phyloP scores from a whole-genome alignment of 2,329 filamentous ascomycete species.

The Pseudocercospora ulei region DNA sequence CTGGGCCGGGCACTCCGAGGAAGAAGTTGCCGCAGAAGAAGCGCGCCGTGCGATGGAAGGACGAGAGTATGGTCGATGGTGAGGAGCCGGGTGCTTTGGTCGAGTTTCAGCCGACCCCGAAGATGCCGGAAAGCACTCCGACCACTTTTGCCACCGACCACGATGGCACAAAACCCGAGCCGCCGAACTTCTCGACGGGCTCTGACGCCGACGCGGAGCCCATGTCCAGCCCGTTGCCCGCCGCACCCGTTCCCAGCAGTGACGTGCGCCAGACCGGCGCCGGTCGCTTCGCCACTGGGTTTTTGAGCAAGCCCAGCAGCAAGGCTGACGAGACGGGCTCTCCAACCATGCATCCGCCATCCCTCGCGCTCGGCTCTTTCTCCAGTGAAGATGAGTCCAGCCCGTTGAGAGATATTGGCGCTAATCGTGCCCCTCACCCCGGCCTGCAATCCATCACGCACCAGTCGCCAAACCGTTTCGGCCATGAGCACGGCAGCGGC shows the following conservation, averaged over 20 bases:
- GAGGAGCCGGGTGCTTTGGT: constrained; percentile 65
- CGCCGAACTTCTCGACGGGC: constrained; percentile 41
- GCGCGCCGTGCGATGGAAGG: constrained; percentile 80
- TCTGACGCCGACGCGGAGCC: constrained; percentile 36
- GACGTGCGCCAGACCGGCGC: constrained; percentile 44
- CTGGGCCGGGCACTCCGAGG: constrained; percentile 59
- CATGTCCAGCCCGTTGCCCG: constrained; percentile 50
- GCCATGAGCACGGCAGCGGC: background rate
- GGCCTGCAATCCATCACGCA: constrained; percentile 21
- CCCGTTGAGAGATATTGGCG: constrained; percentile 41
- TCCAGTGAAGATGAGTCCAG: constrained; percentile 49
- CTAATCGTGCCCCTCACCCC: constrained; percentile 36
- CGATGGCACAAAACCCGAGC: constrained; percentile 12
- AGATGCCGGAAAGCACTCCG: constrained; percentile 53
- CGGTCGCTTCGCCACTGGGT: constrained; percentile 76
- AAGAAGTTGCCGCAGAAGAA: constrained; percentile 61
- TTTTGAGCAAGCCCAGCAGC: constrained; percentile 54
- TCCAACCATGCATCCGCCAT: constrained; percentile 36
- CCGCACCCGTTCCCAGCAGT: constrained; percentile 49
- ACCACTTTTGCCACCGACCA: constrained; percentile 8
- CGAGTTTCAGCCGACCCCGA: constrained; percentile 84
- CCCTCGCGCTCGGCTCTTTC: constrained; percentile 50
- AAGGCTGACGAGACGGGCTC: constrained; percentile 48
- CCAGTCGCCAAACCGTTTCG: constrained; percentile 20
- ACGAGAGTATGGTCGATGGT: constrained; percentile 76